Evolutionary conservation across 2,329 filamentous ascomycete genomes (phyloP), one percentile per base, ranked within the genome.

Genomic region (Sporothrix inflata): DNA sequence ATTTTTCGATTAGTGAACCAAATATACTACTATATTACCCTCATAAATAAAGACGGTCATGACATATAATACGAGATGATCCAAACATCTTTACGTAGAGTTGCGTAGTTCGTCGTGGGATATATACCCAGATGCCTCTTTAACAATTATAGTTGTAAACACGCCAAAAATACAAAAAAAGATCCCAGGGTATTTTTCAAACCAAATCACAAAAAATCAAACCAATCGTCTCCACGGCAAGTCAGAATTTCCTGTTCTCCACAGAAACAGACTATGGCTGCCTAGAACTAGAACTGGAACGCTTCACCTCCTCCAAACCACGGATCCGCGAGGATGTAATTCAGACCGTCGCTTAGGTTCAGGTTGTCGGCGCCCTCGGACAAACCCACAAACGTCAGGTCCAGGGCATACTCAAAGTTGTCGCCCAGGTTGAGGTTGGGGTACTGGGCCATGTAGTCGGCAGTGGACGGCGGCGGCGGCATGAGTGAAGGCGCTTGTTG

Each of bases 381-480:
- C 45, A 74, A 55, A 1, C 78, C 82, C 12, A 79, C 80, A 51
- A 84, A 76, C 2, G 82, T 83, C 71, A 83, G 77, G 51, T 82
- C 82, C 80, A 84, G 80, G n/a, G 82, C 83, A 70, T 84, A 81
- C 69, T 82, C 82, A 71, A 83, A 82, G 14, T 81, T 82, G 70
- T 83, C 81, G 27, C 80, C 80, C 24, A 83, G 76, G 55, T 73
- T 79, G 57, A 75, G 74, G 71, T 81, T 82, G 6, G 73, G 67
- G 30, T 72, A 72, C 51, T 70, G 53, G 71, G 81, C 80, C 70
- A 73, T 71, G 45, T 83, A 78, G 47, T 82, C 81, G 11, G 74
- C 73, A 2, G 75, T 75, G 12, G 70, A 45, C 49, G 40, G 27
- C n/a, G 65, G 55, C 14, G 69, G 53, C 21, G 63, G 65, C 69